A percentile compares a stretch with the other conserved stretches of the same genome.
phyloP scores from a whole-genome alignment of 495 filamentous ascomycete species.

The Penicillium salamii region DNA sequence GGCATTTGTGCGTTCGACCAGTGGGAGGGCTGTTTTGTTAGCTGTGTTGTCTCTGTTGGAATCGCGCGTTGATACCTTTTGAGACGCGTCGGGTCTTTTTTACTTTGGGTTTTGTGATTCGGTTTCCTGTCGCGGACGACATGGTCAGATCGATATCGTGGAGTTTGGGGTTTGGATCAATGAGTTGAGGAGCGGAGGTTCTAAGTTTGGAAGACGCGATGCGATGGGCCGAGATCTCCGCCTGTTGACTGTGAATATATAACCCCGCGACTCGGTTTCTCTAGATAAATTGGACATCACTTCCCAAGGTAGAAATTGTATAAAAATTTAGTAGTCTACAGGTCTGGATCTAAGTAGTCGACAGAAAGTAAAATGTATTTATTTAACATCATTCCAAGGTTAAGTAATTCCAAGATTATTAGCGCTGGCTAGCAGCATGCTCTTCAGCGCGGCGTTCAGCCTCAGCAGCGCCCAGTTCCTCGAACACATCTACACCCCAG shows the following conservation, averaged over 20 bases:
- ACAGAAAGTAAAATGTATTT: no score
- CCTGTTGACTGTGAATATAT: no score
- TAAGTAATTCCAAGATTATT: neutral
- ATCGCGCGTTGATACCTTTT: no score
- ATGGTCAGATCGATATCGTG: slow-evolving; percentile 4
- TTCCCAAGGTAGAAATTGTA: no score
- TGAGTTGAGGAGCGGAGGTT: neutral
- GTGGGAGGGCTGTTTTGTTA: slow-evolving; percentile 18
- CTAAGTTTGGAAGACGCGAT: no score
- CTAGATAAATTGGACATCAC: no score
- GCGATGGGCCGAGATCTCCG: no score
- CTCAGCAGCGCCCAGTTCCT: slow-evolving; percentile 44
- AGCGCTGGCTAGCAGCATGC: slow-evolving; percentile 36
- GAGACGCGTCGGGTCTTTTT: slow-evolving; percentile 11
- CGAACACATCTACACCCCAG: slow-evolving; percentile 51
- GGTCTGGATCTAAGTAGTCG: no score
- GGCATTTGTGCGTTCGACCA: slow-evolving; percentile 45
- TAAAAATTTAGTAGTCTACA: no score
- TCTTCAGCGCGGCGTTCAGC: slow-evolving; percentile 44
- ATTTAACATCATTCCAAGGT: neutral
- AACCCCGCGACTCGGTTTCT: no score
- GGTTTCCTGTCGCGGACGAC: slow-evolving; percentile 22
- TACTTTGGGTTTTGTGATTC: slow-evolving; percentile 22
- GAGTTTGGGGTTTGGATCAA: neutral
- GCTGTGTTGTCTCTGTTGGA: no score